Evolutionary conservation across 305 asterid species (phyloP).

Genomic region (Solanum hybrid): DNA sequence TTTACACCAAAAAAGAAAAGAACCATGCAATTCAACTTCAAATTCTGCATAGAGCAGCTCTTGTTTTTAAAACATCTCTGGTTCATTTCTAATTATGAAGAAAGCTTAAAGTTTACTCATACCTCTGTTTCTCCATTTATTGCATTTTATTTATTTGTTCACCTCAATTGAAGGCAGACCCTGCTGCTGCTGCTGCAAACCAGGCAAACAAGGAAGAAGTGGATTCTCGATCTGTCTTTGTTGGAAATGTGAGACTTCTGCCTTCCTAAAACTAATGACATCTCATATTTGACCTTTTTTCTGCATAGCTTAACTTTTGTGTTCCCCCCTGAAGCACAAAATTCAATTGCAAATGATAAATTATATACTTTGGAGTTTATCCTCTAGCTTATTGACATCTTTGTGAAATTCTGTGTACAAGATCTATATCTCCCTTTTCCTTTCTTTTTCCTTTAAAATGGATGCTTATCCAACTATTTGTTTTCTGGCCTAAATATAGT

Average conservation of each 20-base stretch:
- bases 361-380: not conserved
- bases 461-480: not conserved
- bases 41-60: too few species aligned
- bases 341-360: not conserved
- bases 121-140: not conserved
- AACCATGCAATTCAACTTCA: too few species aligned
- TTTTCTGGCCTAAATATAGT: not conserved
- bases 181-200: conserved; percentile 19
- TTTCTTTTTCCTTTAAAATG: not conserved
- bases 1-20: too few species aligned
- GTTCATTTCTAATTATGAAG: not conserved
- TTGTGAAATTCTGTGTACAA: not conserved
- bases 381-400: not conserved
- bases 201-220: conserved; percentile 27
- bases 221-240: conserved; percentile 27
- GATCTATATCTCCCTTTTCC: not conserved
- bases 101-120: not conserved
- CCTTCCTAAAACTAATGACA: not conserved
- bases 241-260: conserved; percentile 26
- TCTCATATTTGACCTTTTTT: not conserved
- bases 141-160: not conserved
- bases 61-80: too few species aligned
- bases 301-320: not conserved
- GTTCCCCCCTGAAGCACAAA: not conserved
- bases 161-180: conserved; percentile 13